phyloP scores from a whole-genome alignment of 208 protist genomes.

The Leishmania mexicana region DNA sequence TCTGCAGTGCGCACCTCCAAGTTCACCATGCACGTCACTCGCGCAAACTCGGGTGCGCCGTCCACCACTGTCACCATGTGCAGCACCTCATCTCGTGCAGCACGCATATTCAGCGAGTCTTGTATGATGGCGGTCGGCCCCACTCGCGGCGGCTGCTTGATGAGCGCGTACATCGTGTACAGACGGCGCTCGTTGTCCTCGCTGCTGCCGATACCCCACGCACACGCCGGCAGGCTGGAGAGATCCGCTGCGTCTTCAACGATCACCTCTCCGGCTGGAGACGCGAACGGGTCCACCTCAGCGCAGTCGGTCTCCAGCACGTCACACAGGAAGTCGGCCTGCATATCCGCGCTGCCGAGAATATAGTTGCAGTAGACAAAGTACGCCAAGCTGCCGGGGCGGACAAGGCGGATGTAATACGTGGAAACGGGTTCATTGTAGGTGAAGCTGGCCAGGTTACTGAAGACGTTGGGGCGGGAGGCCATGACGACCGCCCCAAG shows the following conservation, averaged over 20 bases:
- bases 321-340: conserved; percentile 77
- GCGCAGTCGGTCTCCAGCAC: conserved; percentile 74
- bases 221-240: conserved; percentile 57
- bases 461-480: conserved; percentile 72
- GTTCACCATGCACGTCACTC: conserved; percentile 52
- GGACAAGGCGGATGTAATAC: conserved; percentile 70
- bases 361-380: conserved; percentile 73
- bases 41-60: conserved; percentile 44
- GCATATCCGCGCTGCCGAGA: conserved; percentile 49
- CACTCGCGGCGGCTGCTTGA: conserved; percentile 28
- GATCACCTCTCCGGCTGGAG: conserved; percentile 50
- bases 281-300: conserved; percentile 68
- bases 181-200: conserved; percentile 65
- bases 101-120: conserved; percentile 49
- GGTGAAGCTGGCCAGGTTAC: conserved; percentile 41
- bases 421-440: conserved; percentile 30
- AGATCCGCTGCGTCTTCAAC: conserved; percentile 39
- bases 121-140: conserved; percentile 47
- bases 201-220: conserved; percentile 62
- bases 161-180: conserved; percentile 74
- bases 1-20: conserved; percentile 25
- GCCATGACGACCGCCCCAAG: conserved; percentile 56
- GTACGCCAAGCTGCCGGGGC: conserved; percentile 55
- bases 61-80: conserved; percentile 60
- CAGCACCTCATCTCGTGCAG: conserved; percentile 64